A percentile compares a stretch with the other conserved stretches of the same genome.
These are phyloP conservation scores for Termitomyces heimii DNA, from an alignment of 768 basidiomycete species.

Conservation along the genomic window DNA sequence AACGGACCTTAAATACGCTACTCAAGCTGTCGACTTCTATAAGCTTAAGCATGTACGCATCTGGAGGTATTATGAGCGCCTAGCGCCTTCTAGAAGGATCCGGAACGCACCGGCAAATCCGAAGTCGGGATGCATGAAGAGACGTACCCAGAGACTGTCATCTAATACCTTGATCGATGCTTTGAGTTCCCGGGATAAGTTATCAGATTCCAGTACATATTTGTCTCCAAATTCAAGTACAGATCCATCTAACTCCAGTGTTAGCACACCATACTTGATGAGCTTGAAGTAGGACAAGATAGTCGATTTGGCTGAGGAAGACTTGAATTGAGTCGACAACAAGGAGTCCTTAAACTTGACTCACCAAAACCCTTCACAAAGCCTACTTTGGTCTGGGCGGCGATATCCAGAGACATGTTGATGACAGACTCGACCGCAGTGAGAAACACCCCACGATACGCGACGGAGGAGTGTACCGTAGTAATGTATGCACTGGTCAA, in stretches of 20 bases:
- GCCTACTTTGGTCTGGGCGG: neutral
- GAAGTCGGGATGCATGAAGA: conserved; percentile 9
- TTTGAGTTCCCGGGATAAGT: neutral
- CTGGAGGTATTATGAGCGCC: neutral
- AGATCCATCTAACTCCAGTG: neutral
- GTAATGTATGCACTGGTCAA: conserved; percentile 4
- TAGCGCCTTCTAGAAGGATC: neutral
- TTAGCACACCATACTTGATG: conserved; percentile 1
- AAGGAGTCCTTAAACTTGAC: too few relatives aligned
- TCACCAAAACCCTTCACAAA: neutral
- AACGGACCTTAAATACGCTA: conserved; percentile 2
- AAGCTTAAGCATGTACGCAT: conserved; percentile 6
- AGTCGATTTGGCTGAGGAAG: conserved; percentile 1
- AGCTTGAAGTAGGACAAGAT: conserved; percentile 1
- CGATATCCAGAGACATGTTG: neutral
- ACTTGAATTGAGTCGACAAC: neutral
- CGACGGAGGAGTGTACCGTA: neutral
- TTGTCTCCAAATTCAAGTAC: neutral
- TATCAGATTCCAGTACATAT: conserved; percentile 1
- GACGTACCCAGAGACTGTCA: conserved; percentile 7
- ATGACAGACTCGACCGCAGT: conserved; percentile 1
- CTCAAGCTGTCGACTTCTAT: conserved; percentile 6
- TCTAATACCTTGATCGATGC: conserved; percentile 4
- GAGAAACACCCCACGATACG: neutral
- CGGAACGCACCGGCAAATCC: conserved; percentile 6